These are phyloP conservation scores for Acrodontium crateriforme DNA, from an alignment of 2,329 filamentous ascomycete genomes.

Conservation along the genomic window DNA sequence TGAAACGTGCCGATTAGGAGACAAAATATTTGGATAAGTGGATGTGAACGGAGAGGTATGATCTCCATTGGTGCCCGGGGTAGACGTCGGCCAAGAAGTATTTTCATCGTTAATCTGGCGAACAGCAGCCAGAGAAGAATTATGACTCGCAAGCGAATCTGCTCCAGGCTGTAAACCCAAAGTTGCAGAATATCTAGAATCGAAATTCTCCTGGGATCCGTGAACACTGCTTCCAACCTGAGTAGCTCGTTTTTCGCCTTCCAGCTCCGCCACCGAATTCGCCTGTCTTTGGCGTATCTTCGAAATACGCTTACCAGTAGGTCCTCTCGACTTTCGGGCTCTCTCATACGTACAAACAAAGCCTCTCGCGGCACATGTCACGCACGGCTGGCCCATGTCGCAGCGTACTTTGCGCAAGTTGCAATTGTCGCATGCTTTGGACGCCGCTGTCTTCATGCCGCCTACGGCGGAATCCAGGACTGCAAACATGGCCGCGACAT, in stretches of 20 bases:
- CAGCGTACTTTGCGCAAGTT: conserved; percentile 26
- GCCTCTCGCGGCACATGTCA: conserved; percentile 24
- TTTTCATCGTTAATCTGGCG: too few relatives aligned
- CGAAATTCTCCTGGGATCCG: too few relatives aligned
- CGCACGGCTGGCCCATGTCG: conserved; percentile 27
- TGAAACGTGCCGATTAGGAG: background rate
- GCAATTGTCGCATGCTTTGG: conserved; percentile 30
- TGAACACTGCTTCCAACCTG: too few relatives aligned
- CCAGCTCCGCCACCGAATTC: background rate
- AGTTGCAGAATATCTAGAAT: too few relatives aligned
- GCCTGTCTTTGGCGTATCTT: conserved; percentile 25
- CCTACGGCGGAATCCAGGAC: conserved; percentile 11
- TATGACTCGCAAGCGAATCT: too few relatives aligned
- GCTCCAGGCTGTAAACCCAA: too few relatives aligned
- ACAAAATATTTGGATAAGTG: background rate
- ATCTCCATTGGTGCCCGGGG: conserved; percentile 1
- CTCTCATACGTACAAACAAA: conserved; percentile 29
- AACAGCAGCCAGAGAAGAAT: too few relatives aligned
- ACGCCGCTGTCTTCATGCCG: conserved; percentile 9
- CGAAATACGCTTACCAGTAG: conserved; percentile 21
- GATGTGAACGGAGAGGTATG: background rate
- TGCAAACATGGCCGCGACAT: conserved; percentile 14
- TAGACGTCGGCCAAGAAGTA: conserved; percentile 1
- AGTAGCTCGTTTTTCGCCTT: background rate
- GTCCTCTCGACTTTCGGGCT: conserved; percentile 30